Percentiles rank a stretch among this genome's conserved stretches.
Evolutionary conservation across 2,329 filamentous ascomycete genomes (phyloP).

Genomic region (Sporothrix sp.): DNA sequence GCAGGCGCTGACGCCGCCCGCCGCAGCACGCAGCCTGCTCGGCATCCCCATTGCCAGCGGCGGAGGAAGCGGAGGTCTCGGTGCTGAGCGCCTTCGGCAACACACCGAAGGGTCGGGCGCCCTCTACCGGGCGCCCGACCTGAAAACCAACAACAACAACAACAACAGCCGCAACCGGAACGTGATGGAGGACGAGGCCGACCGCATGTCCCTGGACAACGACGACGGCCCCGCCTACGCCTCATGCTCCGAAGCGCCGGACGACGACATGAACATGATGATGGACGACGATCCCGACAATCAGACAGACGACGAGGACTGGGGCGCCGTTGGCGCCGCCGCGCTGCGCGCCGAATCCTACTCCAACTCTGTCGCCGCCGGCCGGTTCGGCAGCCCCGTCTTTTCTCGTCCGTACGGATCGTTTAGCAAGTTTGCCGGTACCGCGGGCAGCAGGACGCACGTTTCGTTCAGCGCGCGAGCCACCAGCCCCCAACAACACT

Average conservation of each 20-base stretch:
- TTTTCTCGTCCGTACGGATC: slow-evolving; percentile 41
- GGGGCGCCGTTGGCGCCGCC: slow-evolving; percentile 80
- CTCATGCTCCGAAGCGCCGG: slow-evolving; percentile 66
- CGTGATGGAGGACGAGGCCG: slow-evolving; percentile 76
- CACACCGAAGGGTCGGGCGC: slow-evolving; percentile 55
- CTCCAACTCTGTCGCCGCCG: slow-evolving; percentile 36
- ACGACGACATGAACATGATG: slow-evolving; percentile 46
- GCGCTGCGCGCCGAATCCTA: slow-evolving; percentile 64
- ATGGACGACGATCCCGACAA: slow-evolving; percentile 70
- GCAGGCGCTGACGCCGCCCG: slow-evolving; percentile 13
- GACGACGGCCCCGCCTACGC: slow-evolving; percentile 61
- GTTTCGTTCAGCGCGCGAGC: slow-evolving; percentile 41
- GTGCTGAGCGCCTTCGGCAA: slow-evolving; percentile 38
- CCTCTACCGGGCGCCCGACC: slow-evolving; percentile 57
- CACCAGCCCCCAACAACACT: slow-evolving; percentile 35
- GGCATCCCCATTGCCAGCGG: slow-evolving; percentile 48
- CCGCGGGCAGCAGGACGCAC: slow-evolving; percentile 28
- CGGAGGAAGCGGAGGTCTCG: slow-evolving; percentile 21
- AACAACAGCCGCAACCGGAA: slow-evolving; percentile 39
- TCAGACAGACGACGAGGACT: slow-evolving; percentile 91
- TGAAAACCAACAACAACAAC: slow-evolving; percentile 21
- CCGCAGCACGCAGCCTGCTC: slow-evolving; percentile 33
- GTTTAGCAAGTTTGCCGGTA: slow-evolving; percentile 25
- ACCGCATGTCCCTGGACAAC: slow-evolving; percentile 84
- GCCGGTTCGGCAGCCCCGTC: slow-evolving; percentile 42